Percentiles rank a stretch among this genome's conserved stretches.
Evolutionary conservation across 371 early-diverging fungal species (phyloP).

Genomic region (Syncephalastrum racemosum): DNA sequence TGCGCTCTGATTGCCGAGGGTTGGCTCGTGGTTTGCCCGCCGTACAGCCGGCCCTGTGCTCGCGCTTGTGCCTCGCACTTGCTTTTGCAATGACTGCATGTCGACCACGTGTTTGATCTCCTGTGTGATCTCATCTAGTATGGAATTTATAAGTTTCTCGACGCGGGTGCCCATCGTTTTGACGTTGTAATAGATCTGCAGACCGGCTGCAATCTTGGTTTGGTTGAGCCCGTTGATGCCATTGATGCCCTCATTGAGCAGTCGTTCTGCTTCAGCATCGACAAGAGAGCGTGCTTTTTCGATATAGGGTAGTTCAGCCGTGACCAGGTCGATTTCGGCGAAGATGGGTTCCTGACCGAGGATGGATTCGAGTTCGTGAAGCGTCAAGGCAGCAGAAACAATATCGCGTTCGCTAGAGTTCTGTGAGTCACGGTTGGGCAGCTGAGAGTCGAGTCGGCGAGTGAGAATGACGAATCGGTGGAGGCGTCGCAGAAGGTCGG

Average conservation of each 20-base stretch:
- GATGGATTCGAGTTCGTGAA: slow-evolving; percentile 58
- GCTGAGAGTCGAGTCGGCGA: slow-evolving; percentile 60
- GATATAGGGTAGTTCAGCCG: slow-evolving; percentile 50
- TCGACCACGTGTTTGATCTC: slow-evolving; percentile 65
- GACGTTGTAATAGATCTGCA: slow-evolving; percentile 78
- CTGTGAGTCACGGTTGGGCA: slow-evolving; percentile 27
- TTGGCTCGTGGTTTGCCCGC: slow-evolving; percentile 53
- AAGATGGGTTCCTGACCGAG: slow-evolving; percentile 59
- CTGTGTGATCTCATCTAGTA: slow-evolving; percentile 49
- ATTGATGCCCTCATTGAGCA: slow-evolving; percentile 60
- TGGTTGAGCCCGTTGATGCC: slow-evolving; percentile 55
- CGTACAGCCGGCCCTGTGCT: slow-evolving; percentile 38
- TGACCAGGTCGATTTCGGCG: slow-evolving; percentile 66
- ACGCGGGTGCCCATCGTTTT: slow-evolving; percentile 56
- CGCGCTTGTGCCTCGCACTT: slow-evolving; percentile 53
- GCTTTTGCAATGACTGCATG: slow-evolving; percentile 62
- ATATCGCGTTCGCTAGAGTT: slow-evolving; percentile 51
- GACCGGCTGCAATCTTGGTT: slow-evolving; percentile 69
- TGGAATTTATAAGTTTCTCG: slow-evolving; percentile 38
- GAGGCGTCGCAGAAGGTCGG: slow-evolving; percentile 66
- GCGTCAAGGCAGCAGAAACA: slow-evolving; percentile 56
- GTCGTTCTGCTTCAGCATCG: slow-evolving; percentile 52
- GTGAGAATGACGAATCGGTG: slow-evolving; percentile 64
- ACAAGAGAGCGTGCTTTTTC: slow-evolving; percentile 43
- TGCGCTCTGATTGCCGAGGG: slow-evolving; percentile 48